Evolutionary conservation across 805 yeast species (phyloP).

Genomic region (Wickerhamomyces sydowiorum): DNA sequence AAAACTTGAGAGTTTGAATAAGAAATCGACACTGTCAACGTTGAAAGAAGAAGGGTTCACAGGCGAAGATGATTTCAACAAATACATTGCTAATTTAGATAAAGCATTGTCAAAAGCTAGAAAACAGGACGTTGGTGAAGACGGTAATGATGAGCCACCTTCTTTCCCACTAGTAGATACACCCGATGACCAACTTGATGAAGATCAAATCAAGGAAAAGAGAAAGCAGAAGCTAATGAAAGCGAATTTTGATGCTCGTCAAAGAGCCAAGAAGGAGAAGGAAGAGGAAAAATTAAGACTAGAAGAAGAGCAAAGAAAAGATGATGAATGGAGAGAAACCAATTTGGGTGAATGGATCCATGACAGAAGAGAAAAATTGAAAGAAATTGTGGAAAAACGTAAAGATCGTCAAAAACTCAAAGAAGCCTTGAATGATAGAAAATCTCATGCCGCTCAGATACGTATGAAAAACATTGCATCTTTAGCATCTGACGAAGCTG

Average conservation of each 20-base stretch:
- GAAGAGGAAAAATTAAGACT: slow-evolving; percentile 53
- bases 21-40: slow-evolving; percentile 47
- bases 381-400: slow-evolving; percentile 49
- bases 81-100: slow-evolving; percentile 59
- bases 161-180: slow-evolving; percentile 69
- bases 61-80: slow-evolving; percentile 64
- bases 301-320: slow-evolving; percentile 58
- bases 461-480: slow-evolving; percentile 90
- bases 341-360: slow-evolving; percentile 80
- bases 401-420: slow-evolving; percentile 66
- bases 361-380: slow-evolving; percentile 57
- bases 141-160: slow-evolving; percentile 38
- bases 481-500: slow-evolving; percentile 66
- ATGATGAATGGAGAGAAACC: slow-evolving; percentile 68
- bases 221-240: slow-evolving; percentile 76
- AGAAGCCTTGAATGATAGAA: slow-evolving; percentile 79
- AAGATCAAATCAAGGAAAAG: slow-evolving; percentile 81
- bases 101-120: slow-evolving; percentile 64
- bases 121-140: slow-evolving; percentile 58
- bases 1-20: slow-evolving; percentile 43
- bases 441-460: slow-evolving; percentile 86
- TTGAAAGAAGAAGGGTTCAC: slow-evolving; percentile 73
- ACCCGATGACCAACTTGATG: slow-evolving; percentile 78
- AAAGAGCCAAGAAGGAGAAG: slow-evolving; percentile 75
- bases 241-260: slow-evolving; percentile 85